A percentile compares a stretch with the other conserved stretches of the same genome.
Evolutionary conservation across 495 filamentous ascomycete genomes (phyloP).

Genomic region (Talaromyces adpressus): DNA sequence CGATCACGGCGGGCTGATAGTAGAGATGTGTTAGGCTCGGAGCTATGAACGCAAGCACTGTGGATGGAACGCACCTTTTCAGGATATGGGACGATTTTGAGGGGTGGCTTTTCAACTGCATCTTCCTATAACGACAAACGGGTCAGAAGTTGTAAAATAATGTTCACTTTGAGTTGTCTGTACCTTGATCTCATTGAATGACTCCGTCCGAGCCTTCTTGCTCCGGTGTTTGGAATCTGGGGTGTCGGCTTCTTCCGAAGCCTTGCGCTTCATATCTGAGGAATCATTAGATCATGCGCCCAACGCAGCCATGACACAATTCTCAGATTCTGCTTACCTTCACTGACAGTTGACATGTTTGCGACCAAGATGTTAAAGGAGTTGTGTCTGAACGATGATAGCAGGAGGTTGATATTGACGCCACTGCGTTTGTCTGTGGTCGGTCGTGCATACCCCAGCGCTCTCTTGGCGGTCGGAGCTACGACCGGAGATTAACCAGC

Average conservation of each 20-base stretch:
- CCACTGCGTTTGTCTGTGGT: not conserved
- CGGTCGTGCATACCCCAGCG: not conserved
- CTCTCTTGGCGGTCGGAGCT: not conserved
- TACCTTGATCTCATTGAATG: constrained; percentile 43
- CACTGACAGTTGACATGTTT: constrained; percentile 7
- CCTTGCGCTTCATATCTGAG: constrained; percentile 69
- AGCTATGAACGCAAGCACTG: not conserved
- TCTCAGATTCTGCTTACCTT: not conserved
- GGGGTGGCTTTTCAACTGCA: constrained; percentile 25
- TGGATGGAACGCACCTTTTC: constrained; percentile 53
- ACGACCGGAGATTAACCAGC: not conserved
- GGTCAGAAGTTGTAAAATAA: not conserved
- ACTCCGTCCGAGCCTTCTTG: constrained; percentile 56
- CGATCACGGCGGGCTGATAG: constrained; percentile 72
- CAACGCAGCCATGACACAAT: not conserved
- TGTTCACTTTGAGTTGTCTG: constrained; percentile 2
- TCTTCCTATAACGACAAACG: constrained; percentile 16
- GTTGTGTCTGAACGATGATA: not conserved
- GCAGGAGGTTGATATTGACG: not conserved
- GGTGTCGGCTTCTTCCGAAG: constrained; percentile 59
- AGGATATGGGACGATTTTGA: constrained; percentile 66
- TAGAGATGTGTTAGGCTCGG: not conserved
- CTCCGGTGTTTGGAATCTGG: constrained; percentile 42
- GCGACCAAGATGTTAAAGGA: not conserved
- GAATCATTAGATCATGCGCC: constrained; percentile 9